Evolutionary conservation across 2,329 filamentous ascomycete species (phyloP).

Genomic region (Parastagonospora nodorum): DNA sequence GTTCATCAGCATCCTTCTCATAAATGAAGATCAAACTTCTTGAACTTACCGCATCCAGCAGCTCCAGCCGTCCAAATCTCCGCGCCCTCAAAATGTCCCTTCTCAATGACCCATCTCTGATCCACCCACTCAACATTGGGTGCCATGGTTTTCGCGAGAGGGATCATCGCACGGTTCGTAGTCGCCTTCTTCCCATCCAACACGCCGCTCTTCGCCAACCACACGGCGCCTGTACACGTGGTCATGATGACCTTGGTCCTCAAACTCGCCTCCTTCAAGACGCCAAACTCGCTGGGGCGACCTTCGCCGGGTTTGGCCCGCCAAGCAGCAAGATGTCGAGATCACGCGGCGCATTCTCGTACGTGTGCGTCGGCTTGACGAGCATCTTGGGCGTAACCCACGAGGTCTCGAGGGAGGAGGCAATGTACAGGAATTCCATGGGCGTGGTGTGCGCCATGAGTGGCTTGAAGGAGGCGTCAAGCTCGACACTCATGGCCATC

Average conservation of each 20-base stretch:
- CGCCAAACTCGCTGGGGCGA: conserved; percentile 41
- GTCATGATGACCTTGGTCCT: conserved; percentile 46
- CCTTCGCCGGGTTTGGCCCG: conserved; percentile 39
- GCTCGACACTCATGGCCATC: conserved; percentile 19
- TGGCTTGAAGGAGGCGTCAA: conserved; percentile 12
- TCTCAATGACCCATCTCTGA: conserved; percentile 47
- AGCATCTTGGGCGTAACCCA: conserved; percentile 38
- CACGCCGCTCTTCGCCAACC: conserved; percentile 46
- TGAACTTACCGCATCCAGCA: conserved; percentile 42
- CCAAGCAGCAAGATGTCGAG: conserved; percentile 50
- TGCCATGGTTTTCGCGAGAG: conserved; percentile 30
- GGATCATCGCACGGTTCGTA: conserved; percentile 44
- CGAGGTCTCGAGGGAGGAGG: conserved; percentile 41
- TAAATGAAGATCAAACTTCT: conserved; percentile 5
- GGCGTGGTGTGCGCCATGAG: conserved; percentile 29
- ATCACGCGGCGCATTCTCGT: conserved; percentile 49
- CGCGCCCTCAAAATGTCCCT: conserved; percentile 32
- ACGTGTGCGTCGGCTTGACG: conserved; percentile 47
- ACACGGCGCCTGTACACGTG: conserved; percentile 48
- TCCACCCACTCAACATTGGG: conserved; percentile 47
- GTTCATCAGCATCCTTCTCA: conserved; percentile 4
- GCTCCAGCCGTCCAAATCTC: conserved; percentile 50
- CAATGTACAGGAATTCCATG: conserved; percentile 49
- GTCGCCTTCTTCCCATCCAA: conserved; percentile 48
- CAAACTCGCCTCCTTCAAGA: conserved; percentile 31